A percentile compares a stretch with the other conserved stretches of the same genome.
Conservation (phyloP, 495 filamentous ascomycete genomes). For the Lepidopterella palustris region DNA sequence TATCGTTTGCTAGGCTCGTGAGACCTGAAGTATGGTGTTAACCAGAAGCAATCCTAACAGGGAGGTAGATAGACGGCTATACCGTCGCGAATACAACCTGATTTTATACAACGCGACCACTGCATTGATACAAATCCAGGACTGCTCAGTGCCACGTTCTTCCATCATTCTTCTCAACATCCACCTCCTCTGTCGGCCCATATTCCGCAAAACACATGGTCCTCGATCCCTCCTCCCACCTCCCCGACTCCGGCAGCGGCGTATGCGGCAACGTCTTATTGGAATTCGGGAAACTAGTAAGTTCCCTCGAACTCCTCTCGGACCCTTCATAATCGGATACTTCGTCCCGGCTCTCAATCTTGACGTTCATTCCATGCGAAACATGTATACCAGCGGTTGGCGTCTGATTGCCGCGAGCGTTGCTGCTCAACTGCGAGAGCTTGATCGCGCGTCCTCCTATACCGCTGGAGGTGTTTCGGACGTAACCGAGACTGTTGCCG, state of each 20-base stretch:
- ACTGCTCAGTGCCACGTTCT: too few relatives aligned
- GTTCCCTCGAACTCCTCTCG: neutral
- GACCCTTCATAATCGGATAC: neutral
- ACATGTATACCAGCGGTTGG: conserved; percentile 10
- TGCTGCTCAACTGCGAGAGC: neutral
- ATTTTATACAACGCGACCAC: too few relatives aligned
- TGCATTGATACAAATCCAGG: too few relatives aligned
- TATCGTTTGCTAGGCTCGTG: too few relatives aligned
- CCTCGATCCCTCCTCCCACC: neutral
- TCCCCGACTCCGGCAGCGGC: neutral
- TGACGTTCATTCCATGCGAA: conserved; percentile 4
- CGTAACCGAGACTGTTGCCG: neutral
- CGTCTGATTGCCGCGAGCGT: neutral
- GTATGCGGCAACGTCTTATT: neutral
- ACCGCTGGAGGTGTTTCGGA: neutral
- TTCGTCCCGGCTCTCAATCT: conserved; percentile 11
- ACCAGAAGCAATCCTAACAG: too few relatives aligned
- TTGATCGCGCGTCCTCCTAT: neutral
- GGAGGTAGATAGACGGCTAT: too few relatives aligned
- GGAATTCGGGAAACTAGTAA: neutral
- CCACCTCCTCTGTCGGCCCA: neutral
- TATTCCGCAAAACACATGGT: neutral
- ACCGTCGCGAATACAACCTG: too few relatives aligned
- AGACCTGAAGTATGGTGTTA: too few relatives aligned
- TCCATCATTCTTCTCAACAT: too few relatives aligned